These are phyloP conservation scores for Themeda triandra DNA, from an alignment of 176 grass and related monocot species.

Conservation along the genomic window DNA sequence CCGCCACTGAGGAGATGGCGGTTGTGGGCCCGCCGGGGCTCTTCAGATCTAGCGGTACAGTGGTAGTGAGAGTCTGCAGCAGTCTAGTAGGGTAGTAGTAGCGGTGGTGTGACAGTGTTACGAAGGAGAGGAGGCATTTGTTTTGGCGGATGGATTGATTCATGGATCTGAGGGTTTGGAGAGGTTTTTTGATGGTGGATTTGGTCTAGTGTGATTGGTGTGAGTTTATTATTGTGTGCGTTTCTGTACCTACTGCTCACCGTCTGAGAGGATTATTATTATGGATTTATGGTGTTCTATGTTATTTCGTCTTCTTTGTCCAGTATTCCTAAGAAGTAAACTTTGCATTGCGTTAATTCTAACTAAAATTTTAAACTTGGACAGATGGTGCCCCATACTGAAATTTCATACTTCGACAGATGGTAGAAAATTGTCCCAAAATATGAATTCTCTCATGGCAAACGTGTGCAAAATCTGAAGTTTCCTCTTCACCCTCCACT, in stretches of 20 bases:
- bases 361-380: no score
- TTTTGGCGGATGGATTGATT: background rate
- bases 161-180: slow-evolving; percentile 14
- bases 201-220: background rate
- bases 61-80: background rate
- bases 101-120: background rate
- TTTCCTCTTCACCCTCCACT: no score
- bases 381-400: background rate
- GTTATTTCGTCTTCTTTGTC: background rate
- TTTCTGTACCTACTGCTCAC: slow-evolving; percentile 6
- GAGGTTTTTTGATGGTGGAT: background rate
- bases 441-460: no score
- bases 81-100: background rate
- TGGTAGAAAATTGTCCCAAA: background rate
- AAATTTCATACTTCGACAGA: no score
- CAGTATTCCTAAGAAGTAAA: background rate
- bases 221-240: background rate
- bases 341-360: no score
- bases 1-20: slow-evolving; percentile 41
- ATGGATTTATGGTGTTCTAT: background rate
- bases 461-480: no score
- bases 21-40: no score
- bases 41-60: slow-evolving; percentile 21
- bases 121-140: background rate
- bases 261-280: background rate